A percentile compares a stretch with the other conserved stretches of the same genome.
Evolutionary conservation across 2,329 filamentous ascomycete species (phyloP).

Genomic region (Epichloe typhina): DNA sequence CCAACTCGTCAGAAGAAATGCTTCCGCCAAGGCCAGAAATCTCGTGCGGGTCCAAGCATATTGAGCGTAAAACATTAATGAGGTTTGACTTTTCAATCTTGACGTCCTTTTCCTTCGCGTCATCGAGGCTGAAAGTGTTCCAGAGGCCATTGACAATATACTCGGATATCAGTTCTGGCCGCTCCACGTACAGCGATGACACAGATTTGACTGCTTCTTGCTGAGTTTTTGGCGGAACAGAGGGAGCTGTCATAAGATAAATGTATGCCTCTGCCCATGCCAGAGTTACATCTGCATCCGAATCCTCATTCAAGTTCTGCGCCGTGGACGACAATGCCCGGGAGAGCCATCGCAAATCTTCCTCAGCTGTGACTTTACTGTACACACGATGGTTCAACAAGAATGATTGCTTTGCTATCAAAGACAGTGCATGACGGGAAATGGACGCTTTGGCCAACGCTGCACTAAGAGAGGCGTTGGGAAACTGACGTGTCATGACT

Average conservation of each 20-base stretch:
- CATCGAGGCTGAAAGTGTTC: conserved; percentile 60
- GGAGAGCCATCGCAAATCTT: conserved; percentile 68
- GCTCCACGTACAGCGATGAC: conserved; percentile 48
- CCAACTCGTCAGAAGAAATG: conserved; percentile 37
- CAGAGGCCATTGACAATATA: conserved; percentile 63
- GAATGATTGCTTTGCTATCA: conserved; percentile 77
- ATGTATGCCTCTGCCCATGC: conserved; percentile 79
- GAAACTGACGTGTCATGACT: conserved; percentile 37
- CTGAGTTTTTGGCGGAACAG: conserved; percentile 47
- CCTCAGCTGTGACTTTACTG: conserved; percentile 58
- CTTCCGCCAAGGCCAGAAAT: conserved; percentile 27
- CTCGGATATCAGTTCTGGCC: conserved; percentile 44
- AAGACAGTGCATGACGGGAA: conserved; percentile 49
- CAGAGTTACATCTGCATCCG: conserved; percentile 35
- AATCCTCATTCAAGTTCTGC: conserved; percentile 35
- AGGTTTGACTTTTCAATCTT: conserved; percentile 55
- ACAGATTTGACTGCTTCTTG: conserved; percentile 50
- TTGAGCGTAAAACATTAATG: conserved; percentile 44
- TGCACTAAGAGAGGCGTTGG: conserved; percentile 33
- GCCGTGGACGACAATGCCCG: conserved; percentile 54
- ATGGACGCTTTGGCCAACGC: conserved; percentile 46
- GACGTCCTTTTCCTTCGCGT: conserved; percentile 63
- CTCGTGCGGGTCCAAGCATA: conserved; percentile 47
- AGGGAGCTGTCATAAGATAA: conserved; percentile 55
- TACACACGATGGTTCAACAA: conserved; percentile 76